Base-by-base conservation (phyloP, 1,284 basidiomycete genomes). In the Sphaerobolus stellatus region DNA sequence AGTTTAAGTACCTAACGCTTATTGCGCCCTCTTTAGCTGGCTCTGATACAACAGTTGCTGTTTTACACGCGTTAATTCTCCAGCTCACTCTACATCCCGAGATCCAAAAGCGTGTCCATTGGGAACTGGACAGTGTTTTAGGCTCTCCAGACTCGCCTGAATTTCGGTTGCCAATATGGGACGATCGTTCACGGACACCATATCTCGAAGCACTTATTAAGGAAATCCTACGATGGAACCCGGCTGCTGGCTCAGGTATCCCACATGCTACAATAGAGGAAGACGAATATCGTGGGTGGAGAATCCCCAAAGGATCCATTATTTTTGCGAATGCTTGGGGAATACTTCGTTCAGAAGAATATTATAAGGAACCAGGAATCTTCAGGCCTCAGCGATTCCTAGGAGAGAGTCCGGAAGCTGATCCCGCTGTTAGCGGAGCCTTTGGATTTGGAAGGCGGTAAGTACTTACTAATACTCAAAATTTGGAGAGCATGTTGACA, bases 181-280 rank as follows among this genome's bases (percentile, higher is more conserved):
- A 70, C 43, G 87, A 89, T 67, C 76, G 83, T 6, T 70, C 77
- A 18, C 64, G 73, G 9, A 69, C 88, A 28, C 83, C 84, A 3
- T 88, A 84, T 61, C 60, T 84, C 44, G 74, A 82, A 51, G 84
- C 84, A 0, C 66, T 86, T 4, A 67, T 75, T 1, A 81, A 82
- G 59, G 86, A 89, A 67, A 76, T 83, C 4, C 65, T 86, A 48
- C 76, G 86, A 3, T 88, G 84, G 86, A 74, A 81, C 57, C 66
- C 71, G 3, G 80, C 83, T 20, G 68, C 66, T 5, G 81, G 82
- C 0, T 55, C 67, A n/a, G 64, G 70, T 62, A 44, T 68, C 18
- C 65, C 67, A 47, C 68, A 69, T 46, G 59, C 54, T 25, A 56
- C 57, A 24, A 63, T 64, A 18, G 59, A 67, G 48, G 65, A 68